These are phyloP conservation scores for Vickermania ingenoplastis DNA, from an alignment of 208 protist genomes.

Conservation along the genomic window DNA sequence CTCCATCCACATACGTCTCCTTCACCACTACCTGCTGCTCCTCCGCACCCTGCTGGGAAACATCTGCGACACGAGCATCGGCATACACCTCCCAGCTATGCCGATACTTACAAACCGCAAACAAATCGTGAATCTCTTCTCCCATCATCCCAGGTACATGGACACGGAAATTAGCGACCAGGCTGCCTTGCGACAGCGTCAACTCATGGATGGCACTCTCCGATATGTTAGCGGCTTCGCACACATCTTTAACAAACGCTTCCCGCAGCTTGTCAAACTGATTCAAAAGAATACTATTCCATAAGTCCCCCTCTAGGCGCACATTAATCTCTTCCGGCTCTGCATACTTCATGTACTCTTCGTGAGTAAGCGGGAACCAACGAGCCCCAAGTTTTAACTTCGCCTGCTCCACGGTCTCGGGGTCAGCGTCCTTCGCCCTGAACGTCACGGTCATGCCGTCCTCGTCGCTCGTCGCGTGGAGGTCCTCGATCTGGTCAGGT, in stretches of 20 bases:
- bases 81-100: constrained; percentile 4
- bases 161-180: constrained; percentile 4
- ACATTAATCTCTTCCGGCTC: background rate
- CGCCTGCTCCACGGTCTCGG: background rate
- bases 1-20: background rate
- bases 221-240: constrained; percentile 3
- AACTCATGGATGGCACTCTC: constrained; percentile 1
- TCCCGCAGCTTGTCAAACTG: background rate
- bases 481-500: constrained; percentile 1
- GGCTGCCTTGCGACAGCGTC: background rate
- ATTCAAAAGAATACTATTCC: background rate
- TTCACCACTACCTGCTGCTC: background rate
- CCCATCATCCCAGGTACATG: background rate
- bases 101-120: constrained; percentile 5
- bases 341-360: background rate
- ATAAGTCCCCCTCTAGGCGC: background rate
- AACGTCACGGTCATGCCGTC: background rate
- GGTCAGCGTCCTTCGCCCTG: background rate
- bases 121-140: background rate
- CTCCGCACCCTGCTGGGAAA: background rate
- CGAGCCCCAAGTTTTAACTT: background rate
- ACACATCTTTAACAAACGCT: constrained; percentile 6
- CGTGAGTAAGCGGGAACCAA: background rate
- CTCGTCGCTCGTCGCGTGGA: background rate
- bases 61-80: background rate